Conservation (phyloP, 225 moss, liverwort and hornwort species). For the Physcomitrium patens region DNA sequence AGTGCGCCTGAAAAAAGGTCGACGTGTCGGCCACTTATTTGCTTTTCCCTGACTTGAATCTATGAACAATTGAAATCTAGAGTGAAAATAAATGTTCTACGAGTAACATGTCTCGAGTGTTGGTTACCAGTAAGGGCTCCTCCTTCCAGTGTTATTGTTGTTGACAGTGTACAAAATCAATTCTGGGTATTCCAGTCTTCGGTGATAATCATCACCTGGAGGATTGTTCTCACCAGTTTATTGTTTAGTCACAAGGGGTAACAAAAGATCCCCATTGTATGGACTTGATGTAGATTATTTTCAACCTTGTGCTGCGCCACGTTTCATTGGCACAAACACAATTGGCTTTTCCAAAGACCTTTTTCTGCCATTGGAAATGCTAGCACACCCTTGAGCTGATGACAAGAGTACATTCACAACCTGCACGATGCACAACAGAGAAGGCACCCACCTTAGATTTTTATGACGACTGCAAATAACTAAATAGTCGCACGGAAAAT, state of each 20-base stretch:
- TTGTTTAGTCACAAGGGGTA: conserved; percentile 43
- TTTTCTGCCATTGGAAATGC: conserved; percentile 50
- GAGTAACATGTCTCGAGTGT: conserved; percentile 23
- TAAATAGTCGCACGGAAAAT: background rate
- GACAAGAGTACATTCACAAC: conserved; percentile 52
- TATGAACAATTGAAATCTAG: conserved; percentile 46
- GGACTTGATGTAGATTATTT: conserved; percentile 14
- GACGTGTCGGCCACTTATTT: conserved; percentile 17
- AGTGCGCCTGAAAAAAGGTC: conserved; percentile 18
- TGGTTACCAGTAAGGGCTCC: conserved; percentile 31
- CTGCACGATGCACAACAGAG: conserved; percentile 25
- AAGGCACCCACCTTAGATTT: conserved; percentile 14
- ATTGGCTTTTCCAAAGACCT: conserved; percentile 52
- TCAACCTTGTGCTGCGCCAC: conserved; percentile 53
- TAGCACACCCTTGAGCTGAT: conserved; percentile 53
- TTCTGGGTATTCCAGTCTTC: conserved; percentile 41
- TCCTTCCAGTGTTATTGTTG: conserved; percentile 37
- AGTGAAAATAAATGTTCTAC: conserved; percentile 42
- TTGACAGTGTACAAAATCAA: conserved; percentile 56
- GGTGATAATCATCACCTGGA: conserved; percentile 39
- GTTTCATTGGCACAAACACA: conserved; percentile 53
- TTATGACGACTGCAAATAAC: background rate
- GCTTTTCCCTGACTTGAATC: conserved; percentile 29
- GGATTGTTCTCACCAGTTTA: conserved; percentile 51
- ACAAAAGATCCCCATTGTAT: conserved; percentile 35